A percentile compares a stretch with the other conserved stretches of the same genome.
phyloP scores from a whole-genome alignment of 78 protist species.

The Cavenderia fasciculata region DNA sequence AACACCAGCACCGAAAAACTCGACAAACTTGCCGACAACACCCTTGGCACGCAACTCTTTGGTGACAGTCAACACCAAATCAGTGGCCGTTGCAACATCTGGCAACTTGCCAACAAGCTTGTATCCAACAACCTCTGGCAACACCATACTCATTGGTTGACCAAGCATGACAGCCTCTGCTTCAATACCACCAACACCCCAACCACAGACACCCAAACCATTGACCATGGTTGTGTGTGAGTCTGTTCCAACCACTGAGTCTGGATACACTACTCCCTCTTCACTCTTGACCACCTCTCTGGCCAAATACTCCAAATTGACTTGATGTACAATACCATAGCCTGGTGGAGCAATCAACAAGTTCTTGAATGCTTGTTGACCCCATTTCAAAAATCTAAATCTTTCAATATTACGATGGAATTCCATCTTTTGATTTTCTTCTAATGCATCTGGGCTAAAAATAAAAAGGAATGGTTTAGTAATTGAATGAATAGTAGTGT shows the following conservation, averaged over 20 bases:
- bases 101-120: slow-evolving; percentile 85
- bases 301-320: slow-evolving; percentile 93
- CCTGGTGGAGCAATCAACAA: slow-evolving; percentile 94
- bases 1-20: slow-evolving; percentile 91
- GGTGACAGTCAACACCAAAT: slow-evolving; percentile 91
- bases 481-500: not conserved
- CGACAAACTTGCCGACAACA: slow-evolving; percentile 94
- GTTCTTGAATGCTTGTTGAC: slow-evolving; percentile 80
- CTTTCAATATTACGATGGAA: slow-evolving; percentile 90
- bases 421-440: slow-evolving; percentile 83
- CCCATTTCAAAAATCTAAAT: slow-evolving; percentile 93
- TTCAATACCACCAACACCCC: slow-evolving; percentile 96
- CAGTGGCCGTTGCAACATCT: slow-evolving; percentile 89
- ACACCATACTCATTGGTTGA: slow-evolving; percentile 85
- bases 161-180: slow-evolving; percentile 94
- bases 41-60: slow-evolving; percentile 83
- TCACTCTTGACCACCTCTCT: slow-evolving; percentile 85
- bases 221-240: slow-evolving; percentile 92
- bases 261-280: slow-evolving; percentile 87
- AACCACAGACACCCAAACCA: slow-evolving; percentile 90
- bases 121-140: slow-evolving; percentile 93
- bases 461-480: not conserved
- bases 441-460: slow-evolving; percentile 62
- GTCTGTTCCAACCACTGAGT: slow-evolving; percentile 93
- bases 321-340: slow-evolving; percentile 94